Evolutionary conservation across 495 filamentous ascomycete genomes (phyloP), one percentile per base, ranked within the genome.

Genomic region (Astrothelium subdiscretum): DNA sequence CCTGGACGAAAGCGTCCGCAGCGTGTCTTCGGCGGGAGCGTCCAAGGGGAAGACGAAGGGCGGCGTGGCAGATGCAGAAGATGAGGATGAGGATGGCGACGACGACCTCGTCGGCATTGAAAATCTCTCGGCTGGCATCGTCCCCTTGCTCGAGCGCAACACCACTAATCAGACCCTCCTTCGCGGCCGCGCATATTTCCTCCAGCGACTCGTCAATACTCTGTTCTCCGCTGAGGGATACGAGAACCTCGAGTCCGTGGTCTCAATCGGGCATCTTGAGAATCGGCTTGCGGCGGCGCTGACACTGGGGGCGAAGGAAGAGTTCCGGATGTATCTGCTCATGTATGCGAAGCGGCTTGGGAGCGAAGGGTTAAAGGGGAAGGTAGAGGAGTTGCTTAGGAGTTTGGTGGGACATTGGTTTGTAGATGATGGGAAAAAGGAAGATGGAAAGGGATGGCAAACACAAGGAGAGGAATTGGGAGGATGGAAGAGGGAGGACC

Each of bases 271-370:
- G 12, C 94, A 99, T 75, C 78, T 99, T 27, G 94, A 99, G 75
- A 97, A 97, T 70, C 83, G 94, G 29, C 83, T 99, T 59, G 92
- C 94, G 12, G 94, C 90, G 12, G 91, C 94, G 5, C 70, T 94
- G 61, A 86, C 89, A 44, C 77, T 99, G 1, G 91, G 90, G 10
- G 85, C 92, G 0, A 85, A 84, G 66, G 91, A 96, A 40, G 94
- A 97, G 70, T 97, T 97, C 75, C 81, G 88, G 61, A 76, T 95
- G 1, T 96, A 96, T 68, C 74, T 97, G 5, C 85, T 90, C 65
- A 97, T 97, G 90, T 99, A 97, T 67, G 92, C 89, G 1, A 97
- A 95, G 75, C 83, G 95, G 2, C 83, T 99, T 31, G 94, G 95
- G 1, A 89, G 89, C 0, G 95, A 99, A 70, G 91, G 91, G 0